A percentile compares a stretch with the other conserved stretches of the same genome.
Conservation (phyloP, 1,284 basidiomycete genomes). For the Ustilago xerochloae region DNA sequence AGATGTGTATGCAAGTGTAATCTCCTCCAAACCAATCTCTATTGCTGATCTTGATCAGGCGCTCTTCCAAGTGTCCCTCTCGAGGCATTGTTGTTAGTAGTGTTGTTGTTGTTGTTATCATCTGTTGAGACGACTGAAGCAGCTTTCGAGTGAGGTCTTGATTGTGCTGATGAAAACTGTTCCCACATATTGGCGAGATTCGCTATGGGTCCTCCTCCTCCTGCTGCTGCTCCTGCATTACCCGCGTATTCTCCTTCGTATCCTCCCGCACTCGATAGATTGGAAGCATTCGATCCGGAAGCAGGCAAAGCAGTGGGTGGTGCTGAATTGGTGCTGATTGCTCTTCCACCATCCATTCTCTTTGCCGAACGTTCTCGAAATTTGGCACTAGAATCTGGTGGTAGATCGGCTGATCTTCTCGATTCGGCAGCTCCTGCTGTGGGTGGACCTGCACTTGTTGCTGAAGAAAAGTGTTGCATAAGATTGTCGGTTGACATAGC, state of each 20-base stretch:
- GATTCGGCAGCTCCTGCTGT: constrained; percentile 10
- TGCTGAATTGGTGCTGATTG: constrained; percentile 49
- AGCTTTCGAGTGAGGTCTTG: constrained; percentile 38
- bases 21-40: background rate
- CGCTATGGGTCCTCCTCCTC: constrained; percentile 5
- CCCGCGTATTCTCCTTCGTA: background rate
- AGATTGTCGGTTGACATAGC: constrained; percentile 57
- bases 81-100: too few relatives aligned
- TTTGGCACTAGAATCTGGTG: constrained; percentile 56
- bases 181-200: constrained; percentile 50
- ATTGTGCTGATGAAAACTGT: constrained; percentile 32
- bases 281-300: background rate
- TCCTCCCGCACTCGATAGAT: constrained; percentile 5
- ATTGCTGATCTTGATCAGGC: constrained; percentile 49
- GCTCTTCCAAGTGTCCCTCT: constrained; percentile 32
- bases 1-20: background rate
- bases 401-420: constrained; percentile 43
- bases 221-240: too few relatives aligned
- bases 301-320: constrained; percentile 25
- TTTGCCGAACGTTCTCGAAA: constrained; percentile 45
- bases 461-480: constrained; percentile 31
- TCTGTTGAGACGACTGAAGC: constrained; percentile 34
- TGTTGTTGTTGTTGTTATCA: too few relatives aligned
- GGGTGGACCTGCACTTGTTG: background rate
- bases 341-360: constrained; percentile 41